A percentile compares a stretch with the other conserved stretches of the same genome.
These are phyloP conservation scores for Aureobasidium leucospermi DNA, from an alignment of 2,329 filamentous ascomycete genomes.

Conservation along the genomic window DNA sequence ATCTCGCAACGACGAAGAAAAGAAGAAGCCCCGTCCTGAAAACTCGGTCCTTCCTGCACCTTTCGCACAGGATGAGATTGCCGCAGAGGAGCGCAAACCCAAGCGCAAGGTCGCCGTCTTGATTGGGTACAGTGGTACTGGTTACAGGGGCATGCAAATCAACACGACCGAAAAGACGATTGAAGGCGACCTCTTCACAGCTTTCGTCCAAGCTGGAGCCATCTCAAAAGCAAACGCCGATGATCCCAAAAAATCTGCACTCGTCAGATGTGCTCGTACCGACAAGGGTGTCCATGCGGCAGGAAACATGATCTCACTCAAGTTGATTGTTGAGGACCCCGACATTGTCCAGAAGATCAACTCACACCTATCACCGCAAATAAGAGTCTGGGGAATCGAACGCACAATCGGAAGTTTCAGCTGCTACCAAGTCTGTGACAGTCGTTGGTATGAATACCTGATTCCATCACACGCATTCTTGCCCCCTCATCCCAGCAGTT, in stretches of 20 bases:
- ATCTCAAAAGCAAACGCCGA: constrained; percentile 96
- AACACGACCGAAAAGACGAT: constrained; percentile 67
- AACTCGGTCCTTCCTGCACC: constrained; percentile 48
- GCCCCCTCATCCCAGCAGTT: constrained; percentile 84
- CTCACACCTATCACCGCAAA: constrained; percentile 72
- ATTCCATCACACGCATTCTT: constrained; percentile 89
- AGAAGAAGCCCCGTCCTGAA: constrained; percentile 34
- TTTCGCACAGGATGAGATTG: constrained; percentile 75
- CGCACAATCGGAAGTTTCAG: constrained; percentile 86
- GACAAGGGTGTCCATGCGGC: constrained; percentile 97
- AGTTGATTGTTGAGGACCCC: constrained; percentile 88
- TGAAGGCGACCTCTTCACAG: constrained; percentile 87
- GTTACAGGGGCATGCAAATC: constrained; percentile 97
- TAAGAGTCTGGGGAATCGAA: constrained; percentile 90
- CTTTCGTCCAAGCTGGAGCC: constrained; percentile 82
- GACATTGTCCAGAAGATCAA: constrained; percentile 91
- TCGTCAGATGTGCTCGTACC: constrained; percentile 88
- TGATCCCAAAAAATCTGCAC: constrained; percentile 90
- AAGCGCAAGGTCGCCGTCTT: constrained; percentile 96
- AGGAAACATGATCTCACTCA: constrained; percentile 89
- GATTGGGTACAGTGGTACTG: constrained; percentile 91
- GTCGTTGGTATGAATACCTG: constrained; percentile 93
- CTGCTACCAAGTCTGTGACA: constrained; percentile 91
- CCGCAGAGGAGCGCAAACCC: constrained; percentile 74
- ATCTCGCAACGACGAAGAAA: constrained; percentile 35